These are phyloP conservation scores for Torulaspora microellipsoides DNA, from an alignment of 805 yeast genomes.

Conservation along the genomic window DNA sequence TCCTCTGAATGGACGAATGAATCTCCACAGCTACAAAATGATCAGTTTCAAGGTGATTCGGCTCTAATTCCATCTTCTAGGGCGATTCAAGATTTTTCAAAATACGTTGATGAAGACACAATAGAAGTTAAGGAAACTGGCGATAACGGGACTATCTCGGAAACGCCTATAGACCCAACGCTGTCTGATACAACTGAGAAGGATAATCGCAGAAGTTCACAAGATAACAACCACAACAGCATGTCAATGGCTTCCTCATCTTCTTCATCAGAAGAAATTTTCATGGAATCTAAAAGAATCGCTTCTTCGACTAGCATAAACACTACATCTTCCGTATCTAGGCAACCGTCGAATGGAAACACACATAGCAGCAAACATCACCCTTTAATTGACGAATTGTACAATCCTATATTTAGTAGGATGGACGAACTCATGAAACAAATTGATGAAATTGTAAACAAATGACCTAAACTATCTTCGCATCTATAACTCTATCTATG, in stretches of 20 bases:
- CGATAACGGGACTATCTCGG: neutral
- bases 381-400: constrained; percentile 49
- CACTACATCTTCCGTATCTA: constrained; percentile 20
- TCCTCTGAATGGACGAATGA: constrained; percentile 42
- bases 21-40: constrained; percentile 32
- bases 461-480: neutral
- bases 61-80: constrained; percentile 38
- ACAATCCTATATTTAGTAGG: constrained; percentile 53
- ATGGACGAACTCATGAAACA: constrained; percentile 36
- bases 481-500: too few species aligned
- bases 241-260: constrained; percentile 9
- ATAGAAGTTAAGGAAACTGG: neutral
- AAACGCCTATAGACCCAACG: neutral
- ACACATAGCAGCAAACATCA: constrained; percentile 28
- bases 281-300: constrained; percentile 26
- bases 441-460: constrained; percentile 19
- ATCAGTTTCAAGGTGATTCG: constrained; percentile 14
- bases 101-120: constrained; percentile 27
- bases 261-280: constrained; percentile 23
- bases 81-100: constrained; percentile 40
- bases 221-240: constrained; percentile 10
- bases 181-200: neutral
- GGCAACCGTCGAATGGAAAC: constrained; percentile 5
- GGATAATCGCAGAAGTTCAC: neutral
- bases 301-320: constrained; percentile 29